Evolutionary conservation across 495 filamentous ascomycete genomes (phyloP), one percentile per base, ranked within the genome.

Genomic region (Neurospora sp.): DNA sequence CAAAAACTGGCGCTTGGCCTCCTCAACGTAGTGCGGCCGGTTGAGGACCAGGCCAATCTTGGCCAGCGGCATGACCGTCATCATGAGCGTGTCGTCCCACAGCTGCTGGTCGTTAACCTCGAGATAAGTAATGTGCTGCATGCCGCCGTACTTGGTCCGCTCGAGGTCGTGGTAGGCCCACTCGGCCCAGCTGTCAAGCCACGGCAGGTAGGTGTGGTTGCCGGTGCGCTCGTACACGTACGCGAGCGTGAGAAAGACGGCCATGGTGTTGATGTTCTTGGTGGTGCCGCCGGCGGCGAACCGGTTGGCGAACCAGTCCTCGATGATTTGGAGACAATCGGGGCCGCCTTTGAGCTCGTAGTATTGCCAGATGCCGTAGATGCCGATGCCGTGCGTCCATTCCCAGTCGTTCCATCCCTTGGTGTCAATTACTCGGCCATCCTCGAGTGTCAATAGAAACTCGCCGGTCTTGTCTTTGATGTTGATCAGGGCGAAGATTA

Each of bases 181-280:
- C 74, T 93, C 90, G 4, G 84, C 91, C 91, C 91, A 93, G 61
- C 86, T 81, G 73, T 92, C 91, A 1, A 93, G 85, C 90, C 89
- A 92, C 1, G 89, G 87, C 4, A 91, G 80, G 71, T 91, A 93
- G 0, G 85, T 85, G 70, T 77, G 73, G 71, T 92, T 89, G 10
- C 85, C 78, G 0, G 88, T 90, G 74, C 88, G 87, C 78, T 93
- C 90, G 75, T 93, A 92, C 16, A 93, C 83, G 72, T 88, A 89
- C 0, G 91, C 91, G 0, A 93, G 85, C 0, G 91, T 92, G 20
- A 93, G 82, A 76, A 93, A 91, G 4, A 87, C 86, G 9, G 88
- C 86, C 91, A 93, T 92, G 1, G 91, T 93, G 82, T 93, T 93
- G 84, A 93, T 92, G 74, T 93, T 93, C 77, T 93, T 93, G 3